Conservation (phyloP, 495 filamentous ascomycete genomes). For the Coniosporium apollinis region DNA sequence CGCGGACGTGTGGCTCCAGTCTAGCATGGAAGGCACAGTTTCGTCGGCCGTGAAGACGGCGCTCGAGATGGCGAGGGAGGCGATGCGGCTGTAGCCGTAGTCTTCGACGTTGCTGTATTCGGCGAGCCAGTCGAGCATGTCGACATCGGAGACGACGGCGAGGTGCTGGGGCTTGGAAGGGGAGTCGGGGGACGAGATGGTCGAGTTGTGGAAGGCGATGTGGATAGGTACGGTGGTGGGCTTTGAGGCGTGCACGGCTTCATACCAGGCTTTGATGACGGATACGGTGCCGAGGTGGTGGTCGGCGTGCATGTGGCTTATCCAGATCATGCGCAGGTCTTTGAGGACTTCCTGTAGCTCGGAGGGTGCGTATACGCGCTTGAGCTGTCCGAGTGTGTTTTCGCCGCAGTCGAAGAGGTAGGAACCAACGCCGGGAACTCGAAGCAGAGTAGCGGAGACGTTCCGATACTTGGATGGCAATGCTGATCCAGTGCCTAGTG, state of each 20-base stretch:
- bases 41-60: constrained; percentile 5
- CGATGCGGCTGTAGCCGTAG: constrained; percentile 46
- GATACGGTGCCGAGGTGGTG: constrained; percentile 76
- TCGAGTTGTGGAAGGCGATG: constrained; percentile 9
- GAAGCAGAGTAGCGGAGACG: constrained; percentile 72
- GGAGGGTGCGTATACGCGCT: constrained; percentile 45
- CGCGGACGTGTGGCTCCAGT: constrained; percentile 10
- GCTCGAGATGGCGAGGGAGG: constrained; percentile 26
- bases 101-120: constrained; percentile 70
- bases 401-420: constrained; percentile 88
- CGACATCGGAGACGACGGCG: constrained; percentile 41
- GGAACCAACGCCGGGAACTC: constrained; percentile 66
- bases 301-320: constrained; percentile 90
- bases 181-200: not conserved
- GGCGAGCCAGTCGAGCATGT: constrained; percentile 53
- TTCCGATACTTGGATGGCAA: constrained; percentile 86
- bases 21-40: constrained; percentile 1
- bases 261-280: constrained; percentile 64
- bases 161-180: constrained; percentile 12
- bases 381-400: constrained; percentile 80
- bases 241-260: constrained; percentile 23
- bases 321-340: constrained; percentile 76
- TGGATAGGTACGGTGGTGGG: constrained; percentile 3
- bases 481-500: constrained; percentile 81
- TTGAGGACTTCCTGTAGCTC: constrained; percentile 51